These are phyloP conservation scores for Globisporangium cylindrosporum DNA, from an alignment of 352 stramenopile genomes.

Conservation along the genomic window DNA sequence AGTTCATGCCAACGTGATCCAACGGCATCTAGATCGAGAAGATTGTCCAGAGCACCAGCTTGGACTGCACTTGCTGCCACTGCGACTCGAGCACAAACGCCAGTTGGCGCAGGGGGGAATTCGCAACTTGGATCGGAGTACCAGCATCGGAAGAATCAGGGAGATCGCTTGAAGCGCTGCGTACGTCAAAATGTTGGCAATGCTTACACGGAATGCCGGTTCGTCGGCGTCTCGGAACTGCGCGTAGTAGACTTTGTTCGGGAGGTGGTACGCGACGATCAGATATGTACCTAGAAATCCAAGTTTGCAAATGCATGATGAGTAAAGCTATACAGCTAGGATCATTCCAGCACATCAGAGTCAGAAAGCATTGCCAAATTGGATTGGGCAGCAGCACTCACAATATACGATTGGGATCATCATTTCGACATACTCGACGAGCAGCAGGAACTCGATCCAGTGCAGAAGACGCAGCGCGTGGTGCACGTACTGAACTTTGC, in stretches of 20 bases:
- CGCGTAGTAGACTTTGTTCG: conserved; percentile 9
- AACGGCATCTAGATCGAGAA: conserved; percentile 5
- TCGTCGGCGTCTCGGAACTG: conserved; percentile 5
- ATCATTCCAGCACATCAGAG: not conserved
- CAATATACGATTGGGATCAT: conserved; percentile 24
- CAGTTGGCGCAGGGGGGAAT: not conserved
- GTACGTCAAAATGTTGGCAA: conserved; percentile 2
- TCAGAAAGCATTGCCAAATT: too few species aligned
- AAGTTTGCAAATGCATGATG: too few species aligned
- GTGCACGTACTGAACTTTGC: not conserved
- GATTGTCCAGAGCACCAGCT: conserved; percentile 9
- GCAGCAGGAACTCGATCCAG: conserved; percentile 21
- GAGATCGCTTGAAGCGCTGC: not conserved
- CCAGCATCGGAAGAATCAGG: not conserved
- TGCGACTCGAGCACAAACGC: conserved; percentile 13
- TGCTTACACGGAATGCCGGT: not conserved
- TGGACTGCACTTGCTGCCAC: conserved; percentile 7
- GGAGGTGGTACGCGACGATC: not conserved
- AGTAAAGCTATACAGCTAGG: too few species aligned
- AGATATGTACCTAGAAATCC: too few species aligned
- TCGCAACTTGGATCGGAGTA: not conserved
- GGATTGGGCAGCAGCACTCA: conserved; percentile 2
- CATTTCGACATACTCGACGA: conserved; percentile 22
- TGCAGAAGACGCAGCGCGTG: conserved; percentile 12
- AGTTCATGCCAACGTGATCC: conserved; percentile 9